These are phyloP conservation scores for Aspergillus sp. DNA, from an alignment of 2,329 filamentous ascomycete genomes.

Conservation along the genomic window DNA sequence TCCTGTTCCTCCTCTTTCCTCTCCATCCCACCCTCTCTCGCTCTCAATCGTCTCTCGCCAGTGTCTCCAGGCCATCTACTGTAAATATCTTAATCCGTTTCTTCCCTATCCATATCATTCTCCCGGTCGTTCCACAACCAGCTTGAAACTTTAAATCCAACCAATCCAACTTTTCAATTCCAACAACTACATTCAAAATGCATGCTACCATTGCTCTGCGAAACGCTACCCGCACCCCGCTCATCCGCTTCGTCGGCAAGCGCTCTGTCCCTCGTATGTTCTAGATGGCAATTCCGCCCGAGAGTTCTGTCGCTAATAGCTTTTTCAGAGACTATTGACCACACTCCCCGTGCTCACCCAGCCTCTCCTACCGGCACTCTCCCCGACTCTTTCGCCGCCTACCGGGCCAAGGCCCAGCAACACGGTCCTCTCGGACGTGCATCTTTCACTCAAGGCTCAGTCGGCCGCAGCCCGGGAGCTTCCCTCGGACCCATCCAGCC, in stretches of 20 bases:
- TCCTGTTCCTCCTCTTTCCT: slow-evolving; percentile 22
- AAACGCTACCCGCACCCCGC: slow-evolving; percentile 48
- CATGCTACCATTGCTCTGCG: slow-evolving; percentile 47
- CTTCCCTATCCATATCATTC: slow-evolving; percentile 5
- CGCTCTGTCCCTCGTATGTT: slow-evolving; percentile 50
- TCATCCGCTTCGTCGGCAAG: slow-evolving; percentile 57
- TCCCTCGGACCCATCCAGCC: slow-evolving; percentile 74
- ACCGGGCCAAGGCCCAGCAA: slow-evolving; percentile 67
- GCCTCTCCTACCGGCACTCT: slow-evolving; percentile 60
- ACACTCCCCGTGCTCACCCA: slow-evolving; percentile 63
- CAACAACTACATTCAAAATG: slow-evolving; percentile 39
- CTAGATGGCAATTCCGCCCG: not conserved
- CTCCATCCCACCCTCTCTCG: slow-evolving; percentile 19
- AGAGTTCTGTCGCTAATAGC: slow-evolving; percentile 1
- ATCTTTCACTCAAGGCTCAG: slow-evolving; percentile 42
- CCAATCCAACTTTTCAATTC: slow-evolving; percentile 7
- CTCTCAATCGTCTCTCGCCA: slow-evolving; percentile 17
- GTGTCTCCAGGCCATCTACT: slow-evolving; percentile 5
- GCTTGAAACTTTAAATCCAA: not conserved
- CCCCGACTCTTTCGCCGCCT: slow-evolving; percentile 65
- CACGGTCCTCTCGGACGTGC: slow-evolving; percentile 62
- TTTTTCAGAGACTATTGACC: slow-evolving; percentile 49
- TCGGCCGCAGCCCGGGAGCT: slow-evolving; percentile 68
- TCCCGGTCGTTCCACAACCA: slow-evolving; percentile 1
- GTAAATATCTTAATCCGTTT: slow-evolving; percentile 10